Percentiles rank a stretch among this genome's conserved stretches.
Evolutionary conservation across 2,329 filamentous ascomycete species (phyloP).

Genomic region (Aspergillus glaucus): DNA sequence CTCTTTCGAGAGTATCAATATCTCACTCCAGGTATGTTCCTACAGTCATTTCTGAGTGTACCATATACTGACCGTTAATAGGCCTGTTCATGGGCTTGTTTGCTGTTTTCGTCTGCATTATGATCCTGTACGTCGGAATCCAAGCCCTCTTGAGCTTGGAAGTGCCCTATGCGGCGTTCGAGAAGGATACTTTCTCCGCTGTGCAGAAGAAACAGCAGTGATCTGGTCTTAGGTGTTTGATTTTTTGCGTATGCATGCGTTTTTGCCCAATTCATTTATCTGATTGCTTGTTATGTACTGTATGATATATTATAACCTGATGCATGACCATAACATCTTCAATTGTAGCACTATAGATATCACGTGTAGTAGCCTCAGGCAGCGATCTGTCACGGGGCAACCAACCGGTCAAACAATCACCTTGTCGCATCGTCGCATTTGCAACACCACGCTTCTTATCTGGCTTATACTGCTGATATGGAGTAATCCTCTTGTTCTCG

Average conservation of each 20-base stretch:
- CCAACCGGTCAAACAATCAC: not conserved
- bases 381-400: not conserved
- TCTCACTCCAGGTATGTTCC: slow-evolving; percentile 69
- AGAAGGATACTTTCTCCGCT: slow-evolving; percentile 88
- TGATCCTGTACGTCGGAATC: slow-evolving; percentile 73
- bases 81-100: slow-evolving; percentile 85
- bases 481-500: too few relatives aligned
- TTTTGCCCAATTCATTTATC: not conserved
- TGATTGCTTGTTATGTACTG: slow-evolving; percentile 1
- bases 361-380: slow-evolving; percentile 5
- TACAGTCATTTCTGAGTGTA: not conserved
- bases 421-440: not conserved
- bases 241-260: not conserved
- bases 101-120: slow-evolving; percentile 62
- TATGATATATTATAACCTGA: not conserved
- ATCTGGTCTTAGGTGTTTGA: slow-evolving; percentile 6
- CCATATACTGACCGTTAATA: slow-evolving; percentile 29
- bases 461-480: too few relatives aligned
- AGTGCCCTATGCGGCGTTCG: slow-evolving; percentile 90
- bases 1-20: slow-evolving; percentile 90
- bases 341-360: not conserved
- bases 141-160: slow-evolving; percentile 71
- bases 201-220: slow-evolving; percentile 75
- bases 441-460: not conserved
- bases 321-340: not conserved